Percentiles rank a stretch among this genome's conserved stretches.
These are phyloP conservation scores for Corylus americana DNA, from an alignment of 306 rosid species.

Conservation along the genomic window DNA sequence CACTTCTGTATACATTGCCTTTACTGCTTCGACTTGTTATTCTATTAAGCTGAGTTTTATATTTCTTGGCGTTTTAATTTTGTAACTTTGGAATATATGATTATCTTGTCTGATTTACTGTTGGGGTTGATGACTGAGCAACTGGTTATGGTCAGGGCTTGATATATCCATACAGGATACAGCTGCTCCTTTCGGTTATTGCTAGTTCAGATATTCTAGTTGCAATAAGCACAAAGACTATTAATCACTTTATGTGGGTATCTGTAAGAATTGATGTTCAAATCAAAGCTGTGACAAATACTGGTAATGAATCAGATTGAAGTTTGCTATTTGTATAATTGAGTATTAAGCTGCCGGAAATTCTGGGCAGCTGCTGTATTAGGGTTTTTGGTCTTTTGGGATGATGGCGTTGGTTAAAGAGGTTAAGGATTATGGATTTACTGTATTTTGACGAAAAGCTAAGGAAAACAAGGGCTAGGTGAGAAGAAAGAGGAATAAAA, in stretches of 20 bases:
- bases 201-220: background rate
- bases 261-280: no score
- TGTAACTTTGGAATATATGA: background rate
- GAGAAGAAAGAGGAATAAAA: background rate
- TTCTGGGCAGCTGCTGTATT: background rate
- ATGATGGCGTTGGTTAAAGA: background rate
- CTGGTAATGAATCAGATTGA: background rate
- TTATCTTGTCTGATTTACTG: no score
- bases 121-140: no score
- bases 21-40: background rate
- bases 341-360: background rate
- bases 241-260: no score
- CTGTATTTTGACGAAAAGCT: background rate
- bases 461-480: background rate
- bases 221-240: background rate
- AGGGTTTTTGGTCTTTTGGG: background rate
- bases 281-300: no score
- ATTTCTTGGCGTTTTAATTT: background rate
- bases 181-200: no score
- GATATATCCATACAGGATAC: no score
- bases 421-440: background rate
- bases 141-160: background rate
- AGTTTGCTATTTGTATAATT: background rate
- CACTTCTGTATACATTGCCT: background rate
- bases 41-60: background rate